A percentile compares a stretch with the other conserved stretches of the same genome.
phyloP scores from a whole-genome alignment of 305 asterid genomes.

The Fraxinus platypoda region DNA sequence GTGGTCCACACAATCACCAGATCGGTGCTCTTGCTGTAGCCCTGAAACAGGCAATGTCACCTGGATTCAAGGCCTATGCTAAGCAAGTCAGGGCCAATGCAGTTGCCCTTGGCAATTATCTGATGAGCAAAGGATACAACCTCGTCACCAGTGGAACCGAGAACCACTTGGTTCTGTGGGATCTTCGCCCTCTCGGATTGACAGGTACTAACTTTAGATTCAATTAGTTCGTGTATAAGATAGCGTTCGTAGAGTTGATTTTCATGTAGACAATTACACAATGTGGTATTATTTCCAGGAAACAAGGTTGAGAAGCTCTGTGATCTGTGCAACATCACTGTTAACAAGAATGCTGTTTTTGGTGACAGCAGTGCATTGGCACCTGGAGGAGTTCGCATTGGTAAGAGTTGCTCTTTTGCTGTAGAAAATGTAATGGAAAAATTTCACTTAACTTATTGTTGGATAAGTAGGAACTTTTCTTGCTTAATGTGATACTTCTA shows the following conservation, averaged over 20 bases:
- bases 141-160: conserved; percentile 96
- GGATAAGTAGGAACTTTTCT: too few relatives aligned
- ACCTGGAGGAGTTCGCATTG: conserved; percentile 98
- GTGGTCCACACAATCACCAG: conserved; percentile 98
- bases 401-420: conserved; percentile 38
- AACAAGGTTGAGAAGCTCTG: conserved; percentile 97
- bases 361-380: conserved; percentile 98
- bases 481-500: background rate
- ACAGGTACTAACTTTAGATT: conserved; percentile 53
- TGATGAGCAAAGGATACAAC: conserved; percentile 81
- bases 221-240: background rate
- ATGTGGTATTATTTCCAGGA: conserved; percentile 42
- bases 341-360: conserved; percentile 93
- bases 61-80: conserved; percentile 87
- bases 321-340: conserved; percentile 88
- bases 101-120: conserved; percentile 82
- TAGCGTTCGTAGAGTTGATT: background rate
- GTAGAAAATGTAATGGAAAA: background rate
- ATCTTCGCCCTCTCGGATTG: conserved; percentile 94
- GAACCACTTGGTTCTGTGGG: conserved; percentile 97
- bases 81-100: conserved; percentile 93
- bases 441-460: too few relatives aligned
- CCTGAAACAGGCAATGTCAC: conserved; percentile 75
- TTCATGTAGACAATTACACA: background rate
- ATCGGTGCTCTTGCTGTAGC: conserved; percentile 97